Conservation (phyloP, 2,329 filamentous ascomycete genomes). For the Apiospora rasikravindrae region DNA sequence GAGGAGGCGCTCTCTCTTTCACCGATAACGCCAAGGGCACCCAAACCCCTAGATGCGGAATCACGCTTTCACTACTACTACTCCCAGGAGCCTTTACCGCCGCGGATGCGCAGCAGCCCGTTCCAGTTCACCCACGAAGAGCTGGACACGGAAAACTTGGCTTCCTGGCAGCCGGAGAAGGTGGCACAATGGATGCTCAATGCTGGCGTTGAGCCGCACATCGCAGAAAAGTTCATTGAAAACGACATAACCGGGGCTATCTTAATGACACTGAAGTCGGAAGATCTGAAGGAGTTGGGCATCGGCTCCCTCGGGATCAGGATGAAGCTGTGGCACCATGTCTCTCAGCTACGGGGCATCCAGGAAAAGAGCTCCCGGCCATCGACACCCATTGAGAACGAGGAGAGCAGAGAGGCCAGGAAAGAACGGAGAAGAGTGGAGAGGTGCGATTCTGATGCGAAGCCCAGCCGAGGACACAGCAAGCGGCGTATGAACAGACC, state of each 20-base stretch:
- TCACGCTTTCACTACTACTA: conserved; percentile 43
- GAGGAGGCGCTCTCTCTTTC: conserved; percentile 70
- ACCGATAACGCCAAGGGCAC: conserved; percentile 71
- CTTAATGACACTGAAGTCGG: conserved; percentile 87
- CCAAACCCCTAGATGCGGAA: conserved; percentile 44
- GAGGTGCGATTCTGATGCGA: conserved; percentile 30
- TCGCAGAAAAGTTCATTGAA: conserved; percentile 83
- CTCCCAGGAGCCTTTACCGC: conserved; percentile 43
- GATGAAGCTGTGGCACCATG: conserved; percentile 80
- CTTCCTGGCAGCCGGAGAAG: conserved; percentile 74
- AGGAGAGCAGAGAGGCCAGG: conserved; percentile 55
- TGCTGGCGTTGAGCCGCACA: conserved; percentile 75
- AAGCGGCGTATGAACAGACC: conserved; percentile 40
- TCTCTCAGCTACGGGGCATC: conserved; percentile 69
- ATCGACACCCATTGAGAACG: conserved; percentile 67
- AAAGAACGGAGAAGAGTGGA: conserved; percentile 51
- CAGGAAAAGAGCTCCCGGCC: conserved; percentile 56
- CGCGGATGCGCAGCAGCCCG: conserved; percentile 44
- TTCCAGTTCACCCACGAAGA: conserved; percentile 62
- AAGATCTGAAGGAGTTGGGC: conserved; percentile 81
- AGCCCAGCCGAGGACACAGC: conserved; percentile 40
- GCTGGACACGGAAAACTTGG: conserved; percentile 64
- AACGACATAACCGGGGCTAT: conserved; percentile 93
- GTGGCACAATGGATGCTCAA: conserved; percentile 88
- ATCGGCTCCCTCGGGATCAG: conserved; percentile 83